These are phyloP conservation scores for Tremella fuciformis DNA, from an alignment of 768 basidiomycete species.

Conservation along the genomic window DNA sequence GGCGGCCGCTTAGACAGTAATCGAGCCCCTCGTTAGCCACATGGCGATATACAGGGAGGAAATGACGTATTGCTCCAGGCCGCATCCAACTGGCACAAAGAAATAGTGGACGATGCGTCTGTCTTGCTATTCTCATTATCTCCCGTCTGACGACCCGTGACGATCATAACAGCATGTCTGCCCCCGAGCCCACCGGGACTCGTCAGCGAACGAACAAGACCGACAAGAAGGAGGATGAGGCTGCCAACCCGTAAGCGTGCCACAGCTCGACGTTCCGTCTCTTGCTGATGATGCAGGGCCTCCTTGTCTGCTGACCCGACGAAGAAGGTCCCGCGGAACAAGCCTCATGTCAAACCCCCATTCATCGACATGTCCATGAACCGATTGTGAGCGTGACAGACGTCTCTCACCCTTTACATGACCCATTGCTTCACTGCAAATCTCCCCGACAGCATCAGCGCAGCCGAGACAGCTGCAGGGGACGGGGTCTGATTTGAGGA, in stretches of 20 bases:
- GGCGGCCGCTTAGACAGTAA: too few relatives aligned
- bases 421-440: background rate
- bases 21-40: too few relatives aligned
- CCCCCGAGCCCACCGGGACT: conserved; percentile 34
- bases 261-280: conserved; percentile 4
- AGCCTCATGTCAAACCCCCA: conserved; percentile 47
- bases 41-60: too few relatives aligned
- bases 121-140: too few relatives aligned
- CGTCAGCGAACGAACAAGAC: conserved; percentile 30
- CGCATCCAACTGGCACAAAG: too few relatives aligned
- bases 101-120: too few relatives aligned
- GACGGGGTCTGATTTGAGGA: too few relatives aligned
- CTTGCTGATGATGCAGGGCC: conserved; percentile 22
- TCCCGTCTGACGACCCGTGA: too few relatives aligned
- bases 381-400: conserved; percentile 43
- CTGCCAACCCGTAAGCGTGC: conserved; percentile 30
- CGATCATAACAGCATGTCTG: conserved; percentile 28
- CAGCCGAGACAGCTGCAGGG: too few relatives aligned
- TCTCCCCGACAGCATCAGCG: too few relatives aligned
- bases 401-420: background rate
- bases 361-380: conserved; percentile 47
- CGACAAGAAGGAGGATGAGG: conserved; percentile 14
- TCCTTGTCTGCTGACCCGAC: conserved; percentile 38
- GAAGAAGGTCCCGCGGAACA: conserved; percentile 42
- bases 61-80: too few relatives aligned